phyloP scores from a whole-genome alignment of 2,329 filamentous ascomycete species.

The Biscogniauxia mediterranea region DNA sequence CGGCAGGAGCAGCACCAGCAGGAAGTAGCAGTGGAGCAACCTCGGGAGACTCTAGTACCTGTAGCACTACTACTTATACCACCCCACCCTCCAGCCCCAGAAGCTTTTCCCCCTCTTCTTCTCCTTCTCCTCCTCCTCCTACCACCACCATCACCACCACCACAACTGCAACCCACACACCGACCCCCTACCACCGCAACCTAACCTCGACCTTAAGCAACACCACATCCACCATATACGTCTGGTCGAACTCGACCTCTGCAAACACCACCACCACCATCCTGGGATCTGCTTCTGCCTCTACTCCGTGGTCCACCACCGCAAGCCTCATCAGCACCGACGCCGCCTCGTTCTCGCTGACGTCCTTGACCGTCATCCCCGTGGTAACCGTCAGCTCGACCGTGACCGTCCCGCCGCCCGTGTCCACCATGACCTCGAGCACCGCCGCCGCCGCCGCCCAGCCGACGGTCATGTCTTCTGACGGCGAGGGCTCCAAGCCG shows the following conservation, averaged over 20 bases:
- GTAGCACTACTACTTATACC: not conserved
- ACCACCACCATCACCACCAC: conserved; percentile 28
- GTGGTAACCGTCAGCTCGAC: not conserved
- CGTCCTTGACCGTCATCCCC: no score
- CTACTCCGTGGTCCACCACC: no score
- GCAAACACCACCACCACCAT: not conserved
- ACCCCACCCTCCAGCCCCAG: not conserved
- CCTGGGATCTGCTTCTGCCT: not conserved
- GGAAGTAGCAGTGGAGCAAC: not conserved
- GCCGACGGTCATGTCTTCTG: not conserved
- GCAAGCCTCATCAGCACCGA: not conserved
- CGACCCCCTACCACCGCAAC: no score
- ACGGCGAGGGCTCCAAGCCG: not conserved
- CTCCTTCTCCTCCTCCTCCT: not conserved
- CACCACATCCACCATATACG: not conserved
- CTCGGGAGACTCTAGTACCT: no score
- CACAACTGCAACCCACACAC: conserved; percentile 29
- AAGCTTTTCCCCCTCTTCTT: not conserved
- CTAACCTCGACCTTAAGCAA: not conserved
- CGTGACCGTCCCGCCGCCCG: not conserved
- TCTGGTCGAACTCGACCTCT: not conserved
- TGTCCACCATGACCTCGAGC: no score
- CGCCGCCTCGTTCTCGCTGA: no score
- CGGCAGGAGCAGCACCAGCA: not conserved
- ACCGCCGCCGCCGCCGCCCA: no score